phyloP scores from a whole-genome alignment of 2,329 filamentous ascomycete species.

The Alternaria tenuissima region DNA sequence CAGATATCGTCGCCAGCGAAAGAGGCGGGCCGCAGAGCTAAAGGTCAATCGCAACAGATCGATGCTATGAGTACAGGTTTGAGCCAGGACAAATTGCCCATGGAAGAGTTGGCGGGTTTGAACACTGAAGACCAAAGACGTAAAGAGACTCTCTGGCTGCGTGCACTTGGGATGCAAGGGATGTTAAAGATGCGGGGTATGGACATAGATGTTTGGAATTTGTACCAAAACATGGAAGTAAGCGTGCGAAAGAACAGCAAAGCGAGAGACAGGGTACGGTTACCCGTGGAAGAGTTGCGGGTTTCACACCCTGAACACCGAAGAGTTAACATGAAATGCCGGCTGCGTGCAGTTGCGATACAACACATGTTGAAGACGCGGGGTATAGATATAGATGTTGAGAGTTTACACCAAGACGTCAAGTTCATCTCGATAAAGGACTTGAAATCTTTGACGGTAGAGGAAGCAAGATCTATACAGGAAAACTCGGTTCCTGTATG shows the following conservation, averaged over 20 bases:
- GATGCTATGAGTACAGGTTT: not conserved
- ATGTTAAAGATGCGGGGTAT: not conserved
- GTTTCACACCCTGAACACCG: too few relatives aligned
- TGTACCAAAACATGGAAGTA: not conserved
- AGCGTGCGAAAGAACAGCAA: too few relatives aligned
- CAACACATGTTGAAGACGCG: too few relatives aligned
- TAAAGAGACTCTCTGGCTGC: too few relatives aligned
- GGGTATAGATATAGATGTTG: too few relatives aligned
- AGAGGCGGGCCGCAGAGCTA: not conserved
- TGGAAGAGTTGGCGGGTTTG: not conserved
- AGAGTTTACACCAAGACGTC: too few relatives aligned
- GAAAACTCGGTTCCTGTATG: not conserved
- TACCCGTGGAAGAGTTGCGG: too few relatives aligned
- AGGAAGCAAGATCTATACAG: not conserved
- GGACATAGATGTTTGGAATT: not conserved
- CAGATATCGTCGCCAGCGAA: not conserved
- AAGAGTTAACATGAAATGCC: too few relatives aligned
- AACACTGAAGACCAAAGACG: not conserved
- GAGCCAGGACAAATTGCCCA: not conserved
- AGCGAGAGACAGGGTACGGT: too few relatives aligned
- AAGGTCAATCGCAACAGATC: not conserved
- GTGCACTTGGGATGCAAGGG: too few relatives aligned
- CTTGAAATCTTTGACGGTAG: not conserved
- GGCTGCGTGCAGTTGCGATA: too few relatives aligned
- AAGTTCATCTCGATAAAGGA: too few relatives aligned